phyloP scores from a whole-genome alignment of 345 rosid species.

The Psidium guajava region DNA sequence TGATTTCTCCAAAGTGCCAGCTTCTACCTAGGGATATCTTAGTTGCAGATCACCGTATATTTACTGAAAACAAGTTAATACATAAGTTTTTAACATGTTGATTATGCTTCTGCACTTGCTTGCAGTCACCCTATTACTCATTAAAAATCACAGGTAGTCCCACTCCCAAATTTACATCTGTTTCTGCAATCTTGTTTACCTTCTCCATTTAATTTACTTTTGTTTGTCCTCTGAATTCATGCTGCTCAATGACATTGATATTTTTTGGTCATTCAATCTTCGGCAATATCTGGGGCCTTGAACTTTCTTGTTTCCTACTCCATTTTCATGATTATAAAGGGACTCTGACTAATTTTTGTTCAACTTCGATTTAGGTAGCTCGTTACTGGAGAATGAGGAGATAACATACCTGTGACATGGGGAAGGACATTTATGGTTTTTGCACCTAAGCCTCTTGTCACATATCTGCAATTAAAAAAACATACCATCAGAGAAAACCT shows the following conservation, averaged over 20 bases:
- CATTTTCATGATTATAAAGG: not conserved
- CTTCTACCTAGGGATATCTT: not conserved
- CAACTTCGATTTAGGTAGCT: not conserved
- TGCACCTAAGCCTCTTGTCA: conserved; percentile 72
- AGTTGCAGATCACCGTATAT: not conserved
- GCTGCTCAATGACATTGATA: not conserved
- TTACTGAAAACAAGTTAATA: not conserved
- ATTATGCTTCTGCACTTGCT: not conserved
- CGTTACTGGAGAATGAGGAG: not conserved
- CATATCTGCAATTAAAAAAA: conserved; percentile 46
- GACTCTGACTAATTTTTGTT: not conserved
- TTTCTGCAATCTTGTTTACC: not conserved
- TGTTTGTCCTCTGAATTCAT: not conserved
- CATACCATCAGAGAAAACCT: not conserved
- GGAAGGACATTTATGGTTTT: conserved; percentile 82
- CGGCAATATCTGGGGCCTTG: not conserved
- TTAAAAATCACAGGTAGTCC: not conserved
- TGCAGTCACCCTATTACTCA: not conserved
- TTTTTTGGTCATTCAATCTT: not conserved
- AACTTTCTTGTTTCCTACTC: not conserved
- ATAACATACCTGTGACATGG: conserved; percentile 76
- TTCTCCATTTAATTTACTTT: not conserved
- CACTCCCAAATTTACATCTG: not conserved
- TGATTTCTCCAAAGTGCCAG: not conserved
- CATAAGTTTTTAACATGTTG: not conserved